These are phyloP conservation scores for Trichoderma asperelloides DNA, from an alignment of 495 filamentous ascomycete genomes.

Conservation along the genomic window DNA sequence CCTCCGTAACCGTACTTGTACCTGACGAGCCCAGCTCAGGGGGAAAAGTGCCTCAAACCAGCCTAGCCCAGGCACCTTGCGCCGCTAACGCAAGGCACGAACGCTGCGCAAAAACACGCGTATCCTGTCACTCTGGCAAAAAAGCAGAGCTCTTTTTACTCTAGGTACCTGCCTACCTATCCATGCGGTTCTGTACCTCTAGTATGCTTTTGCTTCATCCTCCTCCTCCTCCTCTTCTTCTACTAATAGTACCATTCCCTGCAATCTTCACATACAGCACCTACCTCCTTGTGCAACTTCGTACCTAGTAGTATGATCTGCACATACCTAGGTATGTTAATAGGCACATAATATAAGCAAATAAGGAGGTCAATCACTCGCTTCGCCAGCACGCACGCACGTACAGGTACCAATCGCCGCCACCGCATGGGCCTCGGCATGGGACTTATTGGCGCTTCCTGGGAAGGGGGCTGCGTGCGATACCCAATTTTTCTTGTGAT, in stretches of 20 bases:
- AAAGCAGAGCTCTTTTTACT: background rate
- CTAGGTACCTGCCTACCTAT: too few relatives aligned
- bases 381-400: too few relatives aligned
- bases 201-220: too few relatives aligned
- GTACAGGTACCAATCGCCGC: too few relatives aligned
- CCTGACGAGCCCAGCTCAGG: background rate
- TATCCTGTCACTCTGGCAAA: background rate
- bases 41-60: background rate
- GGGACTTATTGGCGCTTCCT: too few relatives aligned
- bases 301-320: background rate
- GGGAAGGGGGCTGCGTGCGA: too few relatives aligned
- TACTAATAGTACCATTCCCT: background rate
- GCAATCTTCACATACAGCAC: background rate
- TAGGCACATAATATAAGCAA: too few relatives aligned
- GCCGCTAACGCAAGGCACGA: background rate
- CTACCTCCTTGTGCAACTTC: too few relatives aligned
- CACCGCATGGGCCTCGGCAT: too few relatives aligned
- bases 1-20: background rate
- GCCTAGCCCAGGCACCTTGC: constrained; percentile 3
- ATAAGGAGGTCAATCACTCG: too few relatives aligned
- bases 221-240: too few relatives aligned
- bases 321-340: background rate
- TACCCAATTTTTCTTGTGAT: background rate
- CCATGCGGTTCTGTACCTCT: too few relatives aligned
- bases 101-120: background rate